Evolutionary conservation across 202 grass and related monocot species (phyloP).

Genomic region (Thinopyrum obtusiflorum): DNA sequence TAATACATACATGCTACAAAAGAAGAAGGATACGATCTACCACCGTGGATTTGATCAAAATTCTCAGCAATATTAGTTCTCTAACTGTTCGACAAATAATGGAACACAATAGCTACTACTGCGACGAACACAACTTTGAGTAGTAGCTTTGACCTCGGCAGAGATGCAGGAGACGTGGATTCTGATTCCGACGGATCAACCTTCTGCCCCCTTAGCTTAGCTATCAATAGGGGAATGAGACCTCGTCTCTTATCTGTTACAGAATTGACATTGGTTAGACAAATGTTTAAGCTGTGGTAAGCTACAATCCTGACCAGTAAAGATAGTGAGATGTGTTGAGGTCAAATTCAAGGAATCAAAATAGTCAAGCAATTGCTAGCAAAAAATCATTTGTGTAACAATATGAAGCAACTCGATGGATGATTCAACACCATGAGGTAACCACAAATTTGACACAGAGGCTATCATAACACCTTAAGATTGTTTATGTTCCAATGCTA

Average conservation of each 20-base stretch:
- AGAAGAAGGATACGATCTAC: slow-evolving; percentile 11
- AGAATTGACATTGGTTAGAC: slow-evolving; percentile 24
- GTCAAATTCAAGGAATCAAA: background rate
- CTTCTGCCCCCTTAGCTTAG: slow-evolving; percentile 67
- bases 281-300: background rate
- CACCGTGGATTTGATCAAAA: slow-evolving; percentile 20
- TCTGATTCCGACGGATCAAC: slow-evolving; percentile 29
- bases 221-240: slow-evolving; percentile 56
- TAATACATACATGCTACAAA: slow-evolving; percentile 21
- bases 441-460: background rate
- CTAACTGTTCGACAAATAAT: slow-evolving; percentile 65
- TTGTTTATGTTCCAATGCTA: background rate
- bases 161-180: slow-evolving; percentile 29
- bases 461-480: background rate
- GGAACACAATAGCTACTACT: slow-evolving; percentile 53
- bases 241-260: slow-evolving; percentile 41
- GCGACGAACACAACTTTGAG: slow-evolving; percentile 69
- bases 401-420: background rate
- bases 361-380: background rate
- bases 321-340: background rate
- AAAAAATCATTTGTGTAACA: background rate
- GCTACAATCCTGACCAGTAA: background rate
- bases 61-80: slow-evolving; percentile 5
- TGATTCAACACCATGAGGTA: background rate
- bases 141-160: slow-evolving; percentile 51